Evolutionary conservation across 2,329 filamentous ascomycete genomes (phyloP).

Genomic region (Colletotrichum abscissum): DNA sequence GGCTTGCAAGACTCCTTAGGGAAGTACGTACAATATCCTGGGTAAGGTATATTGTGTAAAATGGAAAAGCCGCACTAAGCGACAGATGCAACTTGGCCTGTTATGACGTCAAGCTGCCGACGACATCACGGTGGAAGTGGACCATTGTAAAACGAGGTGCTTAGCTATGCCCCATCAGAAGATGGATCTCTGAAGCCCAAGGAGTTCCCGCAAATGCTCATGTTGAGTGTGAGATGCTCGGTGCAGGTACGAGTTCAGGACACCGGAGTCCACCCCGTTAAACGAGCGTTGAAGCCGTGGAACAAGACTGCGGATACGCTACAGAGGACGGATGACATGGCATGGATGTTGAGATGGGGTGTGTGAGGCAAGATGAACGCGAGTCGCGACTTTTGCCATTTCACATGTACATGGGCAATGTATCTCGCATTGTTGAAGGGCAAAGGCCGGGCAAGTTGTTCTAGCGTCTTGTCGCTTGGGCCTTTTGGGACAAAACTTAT

Average conservation of each 20-base stretch:
- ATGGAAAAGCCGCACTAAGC: constrained; percentile 31
- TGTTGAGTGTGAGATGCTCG: not conserved
- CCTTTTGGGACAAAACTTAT: not conserved
- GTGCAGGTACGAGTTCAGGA: not conserved
- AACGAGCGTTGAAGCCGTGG: not conserved
- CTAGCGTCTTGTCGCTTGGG: constrained; percentile 21
- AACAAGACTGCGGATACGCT: too few relatives aligned
- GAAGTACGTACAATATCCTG: constrained; percentile 3
- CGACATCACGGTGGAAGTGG: constrained; percentile 5
- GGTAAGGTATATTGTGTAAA: constrained; percentile 29
- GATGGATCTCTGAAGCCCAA: constrained; percentile 22
- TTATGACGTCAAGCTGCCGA: constrained; percentile 28
- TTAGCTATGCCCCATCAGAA: constrained; percentile 10
- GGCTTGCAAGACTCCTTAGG: not conserved
- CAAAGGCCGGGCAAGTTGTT: constrained; percentile 30
- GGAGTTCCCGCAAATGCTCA: constrained; percentile 11
- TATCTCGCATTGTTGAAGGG: not conserved
- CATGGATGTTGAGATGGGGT: not conserved
- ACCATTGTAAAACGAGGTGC: constrained; percentile 22
- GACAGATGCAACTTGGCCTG: not conserved
- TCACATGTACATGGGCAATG: not conserved
- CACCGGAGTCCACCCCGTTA: not conserved
- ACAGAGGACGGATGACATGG: not conserved
- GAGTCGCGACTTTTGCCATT: constrained; percentile 27
- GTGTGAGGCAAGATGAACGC: constrained; percentile 5